phyloP scores from a whole-genome alignment of 2,329 filamentous ascomycete species.

The Colletotrichum truncatum region DNA sequence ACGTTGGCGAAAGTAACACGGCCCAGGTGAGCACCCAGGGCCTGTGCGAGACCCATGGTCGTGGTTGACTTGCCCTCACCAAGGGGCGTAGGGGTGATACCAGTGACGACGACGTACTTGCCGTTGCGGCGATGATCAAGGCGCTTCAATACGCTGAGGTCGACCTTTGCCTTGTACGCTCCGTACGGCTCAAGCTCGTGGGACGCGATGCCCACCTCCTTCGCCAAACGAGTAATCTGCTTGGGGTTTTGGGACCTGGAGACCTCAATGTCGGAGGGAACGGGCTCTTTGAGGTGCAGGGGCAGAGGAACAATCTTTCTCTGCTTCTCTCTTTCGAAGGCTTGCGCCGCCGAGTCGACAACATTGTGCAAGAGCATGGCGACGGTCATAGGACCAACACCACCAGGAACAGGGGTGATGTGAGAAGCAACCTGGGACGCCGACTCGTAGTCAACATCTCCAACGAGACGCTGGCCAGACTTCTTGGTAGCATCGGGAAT shows the following conservation, averaged over 20 bases:
- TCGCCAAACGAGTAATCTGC: conserved; percentile 83
- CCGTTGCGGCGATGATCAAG: conserved; percentile 89
- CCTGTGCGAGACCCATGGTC: conserved; percentile 94
- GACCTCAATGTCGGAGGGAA: conserved; percentile 95
- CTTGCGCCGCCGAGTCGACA: conserved; percentile 82
- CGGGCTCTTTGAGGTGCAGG: conserved; percentile 79
- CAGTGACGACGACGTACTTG: conserved; percentile 90
- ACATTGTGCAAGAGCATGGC: conserved; percentile 98
- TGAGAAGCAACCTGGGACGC: conserved; percentile 87
- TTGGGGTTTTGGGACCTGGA: conserved; percentile 93
- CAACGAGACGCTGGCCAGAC: conserved; percentile 90
- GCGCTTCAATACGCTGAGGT: conserved; percentile 81
- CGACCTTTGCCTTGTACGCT: conserved; percentile 95
- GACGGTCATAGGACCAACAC: conserved; percentile 98
- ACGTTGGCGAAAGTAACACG: conserved; percentile 96
- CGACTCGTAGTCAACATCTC: conserved; percentile 92
- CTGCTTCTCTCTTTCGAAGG: conserved; percentile 84
- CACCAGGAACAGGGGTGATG: conserved; percentile 96
- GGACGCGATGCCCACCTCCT: conserved; percentile 87
- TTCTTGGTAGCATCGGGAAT: conserved; percentile 89
- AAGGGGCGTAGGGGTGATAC: conserved; percentile 95
- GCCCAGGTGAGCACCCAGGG: conserved; percentile 86
- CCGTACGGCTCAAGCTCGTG: conserved; percentile 95
- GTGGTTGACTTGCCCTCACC: conserved; percentile 99
- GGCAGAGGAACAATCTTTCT: conserved; percentile 85